Percentiles rank a stretch among this genome's conserved stretches.
Conservation (phyloP, 2,329 filamentous ascomycete genomes). For the Aspergillus eucalypticola region DNA sequence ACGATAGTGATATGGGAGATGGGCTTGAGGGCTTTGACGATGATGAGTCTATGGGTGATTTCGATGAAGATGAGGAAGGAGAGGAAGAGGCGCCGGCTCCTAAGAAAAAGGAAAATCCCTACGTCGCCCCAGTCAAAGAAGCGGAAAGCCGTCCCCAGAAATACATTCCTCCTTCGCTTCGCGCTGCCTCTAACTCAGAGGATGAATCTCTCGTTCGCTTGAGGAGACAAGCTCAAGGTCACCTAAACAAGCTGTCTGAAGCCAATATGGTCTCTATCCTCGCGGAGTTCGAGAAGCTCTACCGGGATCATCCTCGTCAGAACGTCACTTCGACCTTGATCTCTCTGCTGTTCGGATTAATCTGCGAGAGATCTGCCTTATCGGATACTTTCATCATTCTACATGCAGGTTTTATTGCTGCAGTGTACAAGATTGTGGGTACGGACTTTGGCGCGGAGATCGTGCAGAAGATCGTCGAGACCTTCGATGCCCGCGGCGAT, state of each 20-base stretch:
- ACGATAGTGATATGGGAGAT: constrained; percentile 24
- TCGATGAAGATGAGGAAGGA: constrained; percentile 27
- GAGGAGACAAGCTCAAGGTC: constrained; percentile 78
- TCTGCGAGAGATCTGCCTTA: constrained; percentile 74
- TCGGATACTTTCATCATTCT: constrained; percentile 89
- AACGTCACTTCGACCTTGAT: constrained; percentile 81
- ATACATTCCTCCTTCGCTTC: constrained; percentile 86
- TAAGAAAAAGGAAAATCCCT: constrained; percentile 76
- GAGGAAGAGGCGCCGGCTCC: constrained; percentile 44
- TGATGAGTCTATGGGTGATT: constrained; percentile 18
- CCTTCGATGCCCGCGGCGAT: constrained; percentile 68
- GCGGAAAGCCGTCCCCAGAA: constrained; percentile 56
- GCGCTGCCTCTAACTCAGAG: constrained; percentile 63
- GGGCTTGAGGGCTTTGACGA: constrained; percentile 36
- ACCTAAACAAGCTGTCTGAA: constrained; percentile 90
- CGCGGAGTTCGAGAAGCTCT: constrained; percentile 77
- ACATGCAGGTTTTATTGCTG: constrained; percentile 84
- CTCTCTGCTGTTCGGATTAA: constrained; percentile 73
- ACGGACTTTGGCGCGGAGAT: constrained; percentile 88
- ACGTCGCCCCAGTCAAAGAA: constrained; percentile 67
- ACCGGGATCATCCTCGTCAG: constrained; percentile 80
- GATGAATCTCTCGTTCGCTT: constrained; percentile 69
- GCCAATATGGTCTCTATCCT: constrained; percentile 84
- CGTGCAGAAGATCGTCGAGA: constrained; percentile 73
- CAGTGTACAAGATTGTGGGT: constrained; percentile 82